These are phyloP conservation scores for Trypanosoma avium DNA, from an alignment of 208 protist species.

Conservation along the genomic window DNA sequence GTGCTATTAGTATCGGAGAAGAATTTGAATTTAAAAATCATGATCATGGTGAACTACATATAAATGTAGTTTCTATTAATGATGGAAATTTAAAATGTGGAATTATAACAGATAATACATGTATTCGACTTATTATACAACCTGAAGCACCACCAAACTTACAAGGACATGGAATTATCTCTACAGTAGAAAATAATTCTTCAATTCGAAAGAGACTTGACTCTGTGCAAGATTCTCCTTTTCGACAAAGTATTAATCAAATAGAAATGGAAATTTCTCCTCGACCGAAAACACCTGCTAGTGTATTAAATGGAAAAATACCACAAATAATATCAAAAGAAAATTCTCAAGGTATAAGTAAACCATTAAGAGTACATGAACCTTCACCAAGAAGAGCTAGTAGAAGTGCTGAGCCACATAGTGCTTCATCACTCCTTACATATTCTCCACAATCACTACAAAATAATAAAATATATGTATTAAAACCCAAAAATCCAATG, in stretches of 20 bases:
- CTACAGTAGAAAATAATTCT: background rate
- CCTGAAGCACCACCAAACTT: slow-evolving; percentile 9
- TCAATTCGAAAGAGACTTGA: background rate
- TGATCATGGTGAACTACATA: slow-evolving; percentile 13
- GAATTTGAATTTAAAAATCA: slow-evolving; percentile 26
- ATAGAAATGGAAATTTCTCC: background rate
- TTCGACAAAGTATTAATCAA: background rate
- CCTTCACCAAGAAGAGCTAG: background rate
- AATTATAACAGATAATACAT: slow-evolving; percentile 9
- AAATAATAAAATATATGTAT: background rate
- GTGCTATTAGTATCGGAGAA: slow-evolving; percentile 21
- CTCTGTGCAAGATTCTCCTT: background rate
- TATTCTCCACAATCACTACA: background rate
- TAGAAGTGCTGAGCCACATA: slow-evolving; percentile 3
- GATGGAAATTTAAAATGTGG: slow-evolving; percentile 12
- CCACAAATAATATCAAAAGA: background rate
- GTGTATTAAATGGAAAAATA: background rate
- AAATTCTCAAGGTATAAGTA: background rate
- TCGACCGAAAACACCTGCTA: background rate
- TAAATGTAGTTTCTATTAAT: slow-evolving; percentile 11
- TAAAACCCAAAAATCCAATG: background rate
- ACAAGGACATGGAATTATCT: slow-evolving; percentile 2
- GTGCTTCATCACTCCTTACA: background rate
- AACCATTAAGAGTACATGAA: background rate
- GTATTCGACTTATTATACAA: slow-evolving; percentile 13